Conservation (phyloP, 805 yeast genomes). For the Allodekkera sacchari region DNA sequence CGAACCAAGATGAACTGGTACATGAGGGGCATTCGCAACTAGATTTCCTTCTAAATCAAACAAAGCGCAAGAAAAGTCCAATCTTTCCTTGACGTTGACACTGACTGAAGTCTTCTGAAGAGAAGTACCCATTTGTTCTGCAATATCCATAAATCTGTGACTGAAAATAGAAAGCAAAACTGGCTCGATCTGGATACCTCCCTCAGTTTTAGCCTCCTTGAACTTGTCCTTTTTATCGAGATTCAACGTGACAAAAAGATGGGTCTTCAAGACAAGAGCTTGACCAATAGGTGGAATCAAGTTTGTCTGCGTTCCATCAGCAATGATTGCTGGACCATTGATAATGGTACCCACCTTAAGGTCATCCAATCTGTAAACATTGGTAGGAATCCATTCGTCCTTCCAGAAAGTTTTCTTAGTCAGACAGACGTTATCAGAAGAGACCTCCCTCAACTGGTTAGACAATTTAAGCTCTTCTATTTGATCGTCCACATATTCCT, state of each 20-base stretch:
- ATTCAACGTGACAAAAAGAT: constrained; percentile 39
- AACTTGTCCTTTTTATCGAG: constrained; percentile 4
- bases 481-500: constrained; percentile 43
- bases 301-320: constrained; percentile 77
- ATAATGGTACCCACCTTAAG: constrained; percentile 44
- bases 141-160: constrained; percentile 83
- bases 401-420: constrained; percentile 51
- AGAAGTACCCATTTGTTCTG: constrained; percentile 83
- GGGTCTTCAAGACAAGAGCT: constrained; percentile 53
- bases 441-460: constrained; percentile 15
- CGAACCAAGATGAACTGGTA: constrained; percentile 81
- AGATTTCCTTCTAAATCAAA: constrained; percentile 70
- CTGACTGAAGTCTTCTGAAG: constrained; percentile 73
- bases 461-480: constrained; percentile 26
- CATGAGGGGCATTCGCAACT: constrained; percentile 83
- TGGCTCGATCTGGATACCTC: constrained; percentile 45
- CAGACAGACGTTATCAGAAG: constrained; percentile 22
- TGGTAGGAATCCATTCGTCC: constrained; percentile 39
- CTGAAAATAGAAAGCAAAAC: constrained; percentile 69
- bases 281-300: constrained; percentile 54
- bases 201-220: constrained; percentile 13
- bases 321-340: constrained; percentile 67
- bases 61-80: constrained; percentile 80
- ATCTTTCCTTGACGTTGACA: constrained; percentile 74
- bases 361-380: constrained; percentile 47